A percentile compares a stretch with the other conserved stretches of the same genome.
Conservation (phyloP, 2,329 filamentous ascomycete genomes). For the Colletotrichum orbiculare region DNA sequence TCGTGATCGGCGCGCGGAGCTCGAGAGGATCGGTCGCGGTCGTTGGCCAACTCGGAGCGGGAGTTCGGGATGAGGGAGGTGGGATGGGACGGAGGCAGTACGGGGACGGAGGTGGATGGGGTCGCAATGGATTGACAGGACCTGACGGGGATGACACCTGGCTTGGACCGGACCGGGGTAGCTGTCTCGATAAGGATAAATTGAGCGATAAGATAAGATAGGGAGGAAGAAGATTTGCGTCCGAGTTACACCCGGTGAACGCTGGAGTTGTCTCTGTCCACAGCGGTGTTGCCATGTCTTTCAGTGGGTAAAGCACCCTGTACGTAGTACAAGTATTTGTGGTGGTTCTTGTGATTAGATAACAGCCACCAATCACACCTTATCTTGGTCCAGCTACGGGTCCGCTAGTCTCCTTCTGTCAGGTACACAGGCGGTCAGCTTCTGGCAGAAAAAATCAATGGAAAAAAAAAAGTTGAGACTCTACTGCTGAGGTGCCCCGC, state of each 20-base stretch:
- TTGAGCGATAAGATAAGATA: background rate
- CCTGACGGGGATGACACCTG: conserved; percentile 41
- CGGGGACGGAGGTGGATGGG: conserved; percentile 16
- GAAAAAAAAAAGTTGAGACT: conserved; percentile 47
- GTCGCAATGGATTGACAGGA: background rate
- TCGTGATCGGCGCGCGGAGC: conserved; percentile 19
- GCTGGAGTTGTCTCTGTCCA: background rate
- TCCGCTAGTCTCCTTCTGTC: conserved; percentile 21
- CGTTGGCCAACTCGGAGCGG: conserved; percentile 9
- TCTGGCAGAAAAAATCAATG: conserved; percentile 40
- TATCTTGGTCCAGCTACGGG: background rate
- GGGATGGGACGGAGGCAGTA: conserved; percentile 22
- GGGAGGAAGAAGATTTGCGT: too few relatives aligned
- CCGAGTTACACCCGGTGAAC: too few relatives aligned
- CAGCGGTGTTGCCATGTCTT: conserved; percentile 22
- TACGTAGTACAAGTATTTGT: conserved; percentile 24
- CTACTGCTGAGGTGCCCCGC: conserved; percentile 46
- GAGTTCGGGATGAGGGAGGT: conserved; percentile 27
- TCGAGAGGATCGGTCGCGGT: conserved; percentile 12
- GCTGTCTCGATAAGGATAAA: background rate
- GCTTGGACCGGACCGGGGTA: conserved; percentile 37
- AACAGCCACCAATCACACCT: conserved; percentile 17
- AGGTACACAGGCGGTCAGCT: conserved; percentile 34
- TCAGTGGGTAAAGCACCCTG: conserved; percentile 31
- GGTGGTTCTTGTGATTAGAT: conserved; percentile 27